These are phyloP conservation scores for Steccherinum ochraceum DNA, from an alignment of 768 basidiomycete species.

Conservation along the genomic window DNA sequence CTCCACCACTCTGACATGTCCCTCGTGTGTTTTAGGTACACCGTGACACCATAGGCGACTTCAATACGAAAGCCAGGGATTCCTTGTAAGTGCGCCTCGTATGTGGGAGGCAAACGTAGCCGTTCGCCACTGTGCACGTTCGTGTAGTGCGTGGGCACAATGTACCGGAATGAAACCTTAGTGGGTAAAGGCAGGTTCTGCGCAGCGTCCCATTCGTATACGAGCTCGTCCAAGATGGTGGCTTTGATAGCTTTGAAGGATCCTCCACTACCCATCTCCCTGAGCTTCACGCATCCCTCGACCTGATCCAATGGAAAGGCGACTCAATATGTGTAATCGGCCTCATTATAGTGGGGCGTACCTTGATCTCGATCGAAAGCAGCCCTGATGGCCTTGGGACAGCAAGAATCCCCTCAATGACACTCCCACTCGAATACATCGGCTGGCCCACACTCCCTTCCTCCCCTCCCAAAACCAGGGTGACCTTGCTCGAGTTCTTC, in stretches of 20 bases:
- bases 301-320: slow-evolving; percentile 12
- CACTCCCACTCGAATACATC: slow-evolving; percentile 15
- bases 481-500: slow-evolving; percentile 18
- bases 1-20: slow-evolving; percentile 18
- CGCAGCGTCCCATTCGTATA: slow-evolving; percentile 18
- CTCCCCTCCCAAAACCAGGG: slow-evolving; percentile 18
- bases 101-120: slow-evolving; percentile 19
- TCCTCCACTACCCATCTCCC: slow-evolving; percentile 22
- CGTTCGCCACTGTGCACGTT: slow-evolving; percentile 7
- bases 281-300: slow-evolving; percentile 20
- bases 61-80: slow-evolving; percentile 20
- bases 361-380: slow-evolving; percentile 16
- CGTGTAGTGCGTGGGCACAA: slow-evolving; percentile 15
- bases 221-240: slow-evolving; percentile 11
- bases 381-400: slow-evolving; percentile 14
- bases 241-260: not conserved
- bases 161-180: slow-evolving; percentile 17
- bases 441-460: slow-evolving; percentile 11
- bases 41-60: slow-evolving; percentile 17
- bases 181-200: slow-evolving; percentile 14
- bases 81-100: slow-evolving; percentile 13
- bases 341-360: slow-evolving; percentile 8
- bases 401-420: slow-evolving; percentile 18
- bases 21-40: slow-evolving; percentile 12
- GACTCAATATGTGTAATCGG: not conserved